These are phyloP conservation scores for Colletotrichum cordylinicola DNA, from an alignment of 2,329 filamentous ascomycete species.

Conservation along the genomic window DNA sequence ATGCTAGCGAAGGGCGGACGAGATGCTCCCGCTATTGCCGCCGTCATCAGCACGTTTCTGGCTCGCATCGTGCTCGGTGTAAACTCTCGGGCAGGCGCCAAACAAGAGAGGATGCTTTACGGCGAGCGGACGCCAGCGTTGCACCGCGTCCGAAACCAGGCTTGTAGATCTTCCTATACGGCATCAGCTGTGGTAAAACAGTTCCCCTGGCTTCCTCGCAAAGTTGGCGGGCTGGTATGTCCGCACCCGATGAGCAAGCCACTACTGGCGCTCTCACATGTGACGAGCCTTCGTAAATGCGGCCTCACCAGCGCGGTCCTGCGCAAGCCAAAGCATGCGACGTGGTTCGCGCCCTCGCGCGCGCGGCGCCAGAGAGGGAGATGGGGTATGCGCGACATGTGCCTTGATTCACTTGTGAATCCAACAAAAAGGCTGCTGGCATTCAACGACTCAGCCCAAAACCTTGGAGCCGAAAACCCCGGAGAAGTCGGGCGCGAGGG, in stretches of 20 bases:
- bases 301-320: not conserved
- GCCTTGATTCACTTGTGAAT: conserved; percentile 8
- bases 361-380: not conserved
- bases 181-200: conserved; percentile 8
- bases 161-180: not conserved
- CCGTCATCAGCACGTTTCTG: not conserved
- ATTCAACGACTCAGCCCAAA: conserved; percentile 17
- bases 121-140: conserved; percentile 1
- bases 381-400: conserved; percentile 1
- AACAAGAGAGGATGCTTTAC: not conserved
- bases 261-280: conserved; percentile 12
- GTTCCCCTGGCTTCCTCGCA: not conserved
- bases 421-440: not conserved
- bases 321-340: not conserved
- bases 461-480: not conserved
- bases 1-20: not conserved
- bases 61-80: not conserved
- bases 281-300: conserved; percentile 12
- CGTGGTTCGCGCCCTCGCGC: not conserved
- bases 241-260: conserved; percentile 6
- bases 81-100: not conserved
- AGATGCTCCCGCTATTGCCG: not conserved
- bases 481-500: not conserved
- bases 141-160: conserved; percentile 15
- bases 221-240: not conserved